Percentiles rank a stretch among this genome's conserved stretches.
Evolutionary conservation across 2,329 filamentous ascomycete species (phyloP).

Genomic region (Graphiopsis chlorocephala): DNA sequence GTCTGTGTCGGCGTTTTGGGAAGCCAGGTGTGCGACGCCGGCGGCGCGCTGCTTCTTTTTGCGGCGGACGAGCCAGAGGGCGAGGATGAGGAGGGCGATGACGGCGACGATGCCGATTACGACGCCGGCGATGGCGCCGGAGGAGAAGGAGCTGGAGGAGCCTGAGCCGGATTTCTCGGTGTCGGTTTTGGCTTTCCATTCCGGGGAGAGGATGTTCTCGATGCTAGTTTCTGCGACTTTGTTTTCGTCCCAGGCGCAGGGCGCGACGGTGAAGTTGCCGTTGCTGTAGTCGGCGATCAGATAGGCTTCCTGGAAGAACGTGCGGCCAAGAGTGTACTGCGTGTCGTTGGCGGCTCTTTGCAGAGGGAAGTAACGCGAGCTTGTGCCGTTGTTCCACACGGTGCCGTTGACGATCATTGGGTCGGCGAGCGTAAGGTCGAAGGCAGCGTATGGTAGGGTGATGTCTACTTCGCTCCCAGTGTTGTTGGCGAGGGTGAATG

Average conservation of each 20-base stretch:
- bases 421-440: constrained; percentile 33
- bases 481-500: constrained; percentile 33
- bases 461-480: constrained; percentile 32
- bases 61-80: constrained; percentile 31
- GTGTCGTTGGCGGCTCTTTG: constrained; percentile 32
- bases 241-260: constrained; percentile 32
- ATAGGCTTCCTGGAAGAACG: constrained; percentile 41
- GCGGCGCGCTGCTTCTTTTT: constrained; percentile 25
- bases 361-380: constrained; percentile 36
- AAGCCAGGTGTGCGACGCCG: constrained; percentile 10
- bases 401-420: constrained; percentile 29
- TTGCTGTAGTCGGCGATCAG: constrained; percentile 38
- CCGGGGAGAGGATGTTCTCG: constrained; percentile 30
- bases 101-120: constrained; percentile 33
- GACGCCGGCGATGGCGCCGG: constrained; percentile 35
- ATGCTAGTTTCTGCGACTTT: constrained; percentile 26
- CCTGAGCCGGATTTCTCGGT: constrained; percentile 6
- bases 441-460: constrained; percentile 36
- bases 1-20: constrained; percentile 29
- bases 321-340: constrained; percentile 37
- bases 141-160: constrained; percentile 20
- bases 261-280: constrained; percentile 37
- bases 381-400: constrained; percentile 25
- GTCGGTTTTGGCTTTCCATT: constrained; percentile 14
- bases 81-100: constrained; percentile 26